Base-by-base conservation (phyloP, 805 yeast species). In the Torulaspora franciscae region DNA sequence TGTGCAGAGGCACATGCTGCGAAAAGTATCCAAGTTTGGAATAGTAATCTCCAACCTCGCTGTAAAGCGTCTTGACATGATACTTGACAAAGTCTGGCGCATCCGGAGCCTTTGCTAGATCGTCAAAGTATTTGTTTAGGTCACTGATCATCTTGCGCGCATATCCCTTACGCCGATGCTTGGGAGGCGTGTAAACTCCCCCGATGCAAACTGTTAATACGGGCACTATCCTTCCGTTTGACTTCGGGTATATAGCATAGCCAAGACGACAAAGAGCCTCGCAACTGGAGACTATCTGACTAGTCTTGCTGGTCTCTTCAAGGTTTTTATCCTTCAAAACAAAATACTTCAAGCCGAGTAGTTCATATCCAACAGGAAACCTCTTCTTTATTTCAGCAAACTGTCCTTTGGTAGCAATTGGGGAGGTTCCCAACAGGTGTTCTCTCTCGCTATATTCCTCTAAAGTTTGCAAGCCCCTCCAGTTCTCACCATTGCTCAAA, bases 41-140 rank as follows among this genome's bases (percentile, higher is more conserved):
- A 61, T 88, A 88, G 53, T 74, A 85, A 26, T 71, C 74, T 11
- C 85, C 91, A 15, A 85, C 78, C 39, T 82, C 93, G 49, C 91
- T 82, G 71, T 85, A 86, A 41, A 87, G 70, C 32, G 70, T 68
- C 29, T 72, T 61, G 11, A 73, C 59, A 17, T 61, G 48, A 15
- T 65, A 57, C 7, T 57, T 51, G 38, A 62, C 51, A 26, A 70
- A 61, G 23, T 61, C 61, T 9, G 61, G 56, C 8, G 52, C 57
- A 8, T 43, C 43, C 2, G 55, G 45, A n/a, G 45, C 42, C 15
- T 46, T 40, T 11, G 59, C 42, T 26, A 61, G 36, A 3, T 62
- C 49, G 19, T 66, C 73, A 46, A 66, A 65, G 37, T 58, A 59
- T 5, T 61, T 51, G 43, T 68, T 64, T 29, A 77, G 52, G 33